Percentiles rank a stretch among this genome's conserved stretches.
phyloP scores from a whole-genome alignment of 2,329 filamentous ascomycete genomes.

The Hypoxylon sp. region DNA sequence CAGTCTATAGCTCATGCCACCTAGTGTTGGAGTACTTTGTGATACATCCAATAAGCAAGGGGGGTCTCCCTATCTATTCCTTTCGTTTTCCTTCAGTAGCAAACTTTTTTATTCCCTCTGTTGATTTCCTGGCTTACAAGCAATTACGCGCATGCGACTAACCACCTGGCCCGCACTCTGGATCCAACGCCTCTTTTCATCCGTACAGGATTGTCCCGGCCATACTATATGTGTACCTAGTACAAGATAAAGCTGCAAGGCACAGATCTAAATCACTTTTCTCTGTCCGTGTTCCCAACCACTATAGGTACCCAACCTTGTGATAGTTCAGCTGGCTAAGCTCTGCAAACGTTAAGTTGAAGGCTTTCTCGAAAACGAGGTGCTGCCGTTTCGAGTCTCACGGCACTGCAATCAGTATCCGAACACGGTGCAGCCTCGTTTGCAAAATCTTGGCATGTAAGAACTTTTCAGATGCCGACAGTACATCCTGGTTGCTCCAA shows the following conservation, averaged over 20 bases:
- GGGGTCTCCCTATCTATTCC: constrained; percentile 19
- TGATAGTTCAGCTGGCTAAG: background rate
- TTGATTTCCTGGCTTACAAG: constrained; percentile 30
- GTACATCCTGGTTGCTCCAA: constrained; percentile 33
- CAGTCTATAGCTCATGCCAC: constrained; percentile 6
- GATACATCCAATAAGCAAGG: constrained; percentile 19
- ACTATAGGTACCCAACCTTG: constrained; percentile 8
- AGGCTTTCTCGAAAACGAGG: constrained; percentile 15
- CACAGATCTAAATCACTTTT: constrained; percentile 27
- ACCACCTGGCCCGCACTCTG: constrained; percentile 31
- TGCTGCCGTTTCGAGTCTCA: constrained; percentile 13
- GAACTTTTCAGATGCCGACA: constrained; percentile 25
- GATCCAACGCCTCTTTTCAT: constrained; percentile 25
- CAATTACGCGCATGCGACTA: constrained; percentile 47
- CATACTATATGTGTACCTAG: constrained; percentile 11
- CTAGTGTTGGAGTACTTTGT: constrained; percentile 1
- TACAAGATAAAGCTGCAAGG: constrained; percentile 36
- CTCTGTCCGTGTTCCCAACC: constrained; percentile 10
- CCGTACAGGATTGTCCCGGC: constrained; percentile 4
- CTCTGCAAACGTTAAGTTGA: constrained; percentile 12
- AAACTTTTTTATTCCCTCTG: constrained; percentile 31
- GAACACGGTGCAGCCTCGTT: constrained; percentile 35
- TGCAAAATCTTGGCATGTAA: constrained; percentile 29
- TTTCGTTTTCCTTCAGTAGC: constrained; percentile 34
- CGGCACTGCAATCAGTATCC: constrained; percentile 9